phyloP scores from a whole-genome alignment of 75 land plant species.

The Pinus albicaulis region DNA sequence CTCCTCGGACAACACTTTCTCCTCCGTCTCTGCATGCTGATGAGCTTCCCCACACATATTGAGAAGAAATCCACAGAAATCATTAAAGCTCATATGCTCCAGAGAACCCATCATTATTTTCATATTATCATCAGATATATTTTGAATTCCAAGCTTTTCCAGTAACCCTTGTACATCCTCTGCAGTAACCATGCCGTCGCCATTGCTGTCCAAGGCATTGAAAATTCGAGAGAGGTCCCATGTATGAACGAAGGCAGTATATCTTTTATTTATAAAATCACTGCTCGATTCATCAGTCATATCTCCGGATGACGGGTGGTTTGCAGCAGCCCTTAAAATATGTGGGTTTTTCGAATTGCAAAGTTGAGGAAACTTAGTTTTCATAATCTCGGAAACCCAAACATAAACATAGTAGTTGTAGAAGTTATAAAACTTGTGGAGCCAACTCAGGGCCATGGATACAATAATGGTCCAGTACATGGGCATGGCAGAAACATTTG shows the following conservation, averaged over 20 bases:
- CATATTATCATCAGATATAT: slow-evolving; percentile 3
- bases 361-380: background rate
- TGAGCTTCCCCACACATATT: background rate
- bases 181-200: background rate
- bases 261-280: background rate
- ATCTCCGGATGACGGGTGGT: background rate
- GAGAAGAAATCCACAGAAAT: background rate
- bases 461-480: background rate
- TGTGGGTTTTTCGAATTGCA: background rate
- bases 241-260: background rate
- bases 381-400: background rate
- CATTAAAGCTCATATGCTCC: slow-evolving; percentile 3
- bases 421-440: background rate
- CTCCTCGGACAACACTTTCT: slow-evolving; percentile 16
- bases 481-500: background rate
- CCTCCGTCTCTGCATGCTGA: slow-evolving; percentile 3
- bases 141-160: background rate
- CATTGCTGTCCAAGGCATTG: background rate
- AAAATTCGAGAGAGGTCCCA: slow-evolving; percentile 2
- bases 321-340: background rate
- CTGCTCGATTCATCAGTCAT: background rate
- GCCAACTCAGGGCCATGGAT: background rate
- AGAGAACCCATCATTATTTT: background rate
- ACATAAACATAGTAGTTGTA: background rate
- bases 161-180: background rate